phyloP scores from a whole-genome alignment of 1,284 basidiomycete species.

The Clitocybe nebularis region DNA sequence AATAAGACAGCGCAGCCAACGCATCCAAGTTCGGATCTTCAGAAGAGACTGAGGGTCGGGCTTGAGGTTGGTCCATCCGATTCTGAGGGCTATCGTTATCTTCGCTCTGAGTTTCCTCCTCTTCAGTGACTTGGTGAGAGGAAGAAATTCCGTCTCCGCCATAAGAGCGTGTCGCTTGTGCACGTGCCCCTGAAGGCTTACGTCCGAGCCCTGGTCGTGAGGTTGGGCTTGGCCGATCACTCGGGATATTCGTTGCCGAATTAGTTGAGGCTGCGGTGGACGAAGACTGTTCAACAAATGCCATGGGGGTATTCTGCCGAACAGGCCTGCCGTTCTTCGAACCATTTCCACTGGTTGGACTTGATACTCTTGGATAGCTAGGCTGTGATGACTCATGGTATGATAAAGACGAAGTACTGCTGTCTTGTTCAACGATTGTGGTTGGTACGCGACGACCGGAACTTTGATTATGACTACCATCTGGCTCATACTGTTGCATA shows the following conservation, averaged over 20 bases:
- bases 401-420: constrained; percentile 18
- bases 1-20: constrained; percentile 71
- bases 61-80: constrained; percentile 9
- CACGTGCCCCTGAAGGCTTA: constrained; percentile 86
- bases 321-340: constrained; percentile 18
- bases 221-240: constrained; percentile 24
- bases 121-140: constrained; percentile 29
- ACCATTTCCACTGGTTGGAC: constrained; percentile 10
- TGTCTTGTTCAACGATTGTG: constrained; percentile 32
- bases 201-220: constrained; percentile 50
- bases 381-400: constrained; percentile 10
- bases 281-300: constrained; percentile 26
- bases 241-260: constrained; percentile 9
- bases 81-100: constrained; percentile 5
- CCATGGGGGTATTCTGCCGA: constrained; percentile 37
- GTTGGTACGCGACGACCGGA: constrained; percentile 34
- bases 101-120: constrained; percentile 28
- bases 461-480: constrained; percentile 17
- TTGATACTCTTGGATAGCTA: constrained; percentile 10
- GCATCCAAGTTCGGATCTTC: constrained; percentile 64
- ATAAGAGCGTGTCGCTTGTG: constrained; percentile 42
- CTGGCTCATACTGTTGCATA: constrained; percentile 55
- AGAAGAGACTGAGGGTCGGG: constrained; percentile 17
- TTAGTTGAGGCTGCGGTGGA: constrained; percentile 12
- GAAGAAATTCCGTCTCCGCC: constrained; percentile 29